Evolutionary conservation across 2,329 filamentous ascomycete species (phyloP).

Genomic region (Neopestalotiopsis clavispora): DNA sequence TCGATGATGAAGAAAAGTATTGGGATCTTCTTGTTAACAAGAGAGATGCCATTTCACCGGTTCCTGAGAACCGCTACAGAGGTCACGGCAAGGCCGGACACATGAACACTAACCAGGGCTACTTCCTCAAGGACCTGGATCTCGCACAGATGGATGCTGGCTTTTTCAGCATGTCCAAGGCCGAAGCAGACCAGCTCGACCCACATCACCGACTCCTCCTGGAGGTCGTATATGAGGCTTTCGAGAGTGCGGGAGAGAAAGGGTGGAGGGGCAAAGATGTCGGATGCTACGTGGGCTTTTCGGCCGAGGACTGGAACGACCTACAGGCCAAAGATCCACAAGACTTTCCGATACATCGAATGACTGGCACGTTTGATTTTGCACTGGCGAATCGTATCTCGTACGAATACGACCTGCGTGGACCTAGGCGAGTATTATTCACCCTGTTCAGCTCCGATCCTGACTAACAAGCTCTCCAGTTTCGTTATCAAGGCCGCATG

Average conservation of each 20-base stretch:
- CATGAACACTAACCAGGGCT: conserved; percentile 30
- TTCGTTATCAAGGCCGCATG: conserved; percentile 39
- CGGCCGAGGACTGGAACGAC: conserved; percentile 38
- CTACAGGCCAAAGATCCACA: conserved; percentile 30
- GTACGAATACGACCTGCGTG: conserved; percentile 14
- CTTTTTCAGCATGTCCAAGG: conserved; percentile 31
- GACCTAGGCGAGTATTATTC: conserved; percentile 23
- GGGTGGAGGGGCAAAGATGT: conserved; percentile 36
- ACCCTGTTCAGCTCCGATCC: conserved; percentile 3
- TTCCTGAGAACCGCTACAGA: conserved; percentile 22
- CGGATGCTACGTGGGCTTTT: conserved; percentile 40
- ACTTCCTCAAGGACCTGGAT: conserved; percentile 36
- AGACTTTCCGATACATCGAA: conserved; percentile 25
- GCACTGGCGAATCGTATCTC: conserved; percentile 33
- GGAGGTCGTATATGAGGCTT: conserved; percentile 39
- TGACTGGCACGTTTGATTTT: conserved; percentile 30
- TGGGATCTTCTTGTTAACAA: conserved; percentile 23
- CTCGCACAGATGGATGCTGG: conserved; percentile 31
- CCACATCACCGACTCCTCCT: conserved; percentile 42
- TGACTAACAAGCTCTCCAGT: conserved; percentile 16
- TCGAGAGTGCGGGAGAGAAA: conserved; percentile 40
- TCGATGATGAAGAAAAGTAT: conserved; percentile 15
- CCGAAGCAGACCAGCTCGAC: conserved; percentile 37
- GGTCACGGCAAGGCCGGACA: conserved; percentile 22
- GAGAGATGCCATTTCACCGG: conserved; percentile 21